Evolutionary conservation across 306 rosid species (phyloP).

Genomic region (Lablab purpureus): DNA sequence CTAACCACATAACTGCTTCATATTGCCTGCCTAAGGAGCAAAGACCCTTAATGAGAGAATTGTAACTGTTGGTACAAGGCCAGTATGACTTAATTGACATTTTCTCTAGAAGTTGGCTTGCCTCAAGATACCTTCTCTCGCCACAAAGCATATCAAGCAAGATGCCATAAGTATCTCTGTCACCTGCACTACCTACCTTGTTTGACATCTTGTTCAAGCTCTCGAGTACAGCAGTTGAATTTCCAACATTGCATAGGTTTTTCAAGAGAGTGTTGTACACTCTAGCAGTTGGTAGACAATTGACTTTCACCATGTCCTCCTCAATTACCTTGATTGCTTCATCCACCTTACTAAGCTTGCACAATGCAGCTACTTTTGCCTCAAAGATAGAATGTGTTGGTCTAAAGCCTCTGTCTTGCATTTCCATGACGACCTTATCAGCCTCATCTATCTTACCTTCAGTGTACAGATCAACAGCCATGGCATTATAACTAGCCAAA

Average conservation of each 20-base stretch:
- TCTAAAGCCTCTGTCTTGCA: slow-evolving; percentile 55
- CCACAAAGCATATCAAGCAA: slow-evolving; percentile 55
- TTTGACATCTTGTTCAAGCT: slow-evolving; percentile 60
- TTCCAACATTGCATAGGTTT: slow-evolving; percentile 46
- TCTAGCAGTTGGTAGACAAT: slow-evolving; percentile 53
- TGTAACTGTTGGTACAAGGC: slow-evolving; percentile 56
- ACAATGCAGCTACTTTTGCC: slow-evolving; percentile 62
- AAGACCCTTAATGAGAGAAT: slow-evolving; percentile 58
- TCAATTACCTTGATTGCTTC: slow-evolving; percentile 61
- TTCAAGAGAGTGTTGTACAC: slow-evolving; percentile 51
- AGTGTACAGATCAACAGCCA: slow-evolving; percentile 56
- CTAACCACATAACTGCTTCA: slow-evolving; percentile 67
- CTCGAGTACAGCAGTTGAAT: slow-evolving; percentile 39
- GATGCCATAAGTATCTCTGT: slow-evolving; percentile 51
- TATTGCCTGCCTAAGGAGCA: slow-evolving; percentile 56
- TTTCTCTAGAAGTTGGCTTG: slow-evolving; percentile 57
- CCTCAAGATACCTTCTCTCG: slow-evolving; percentile 54
- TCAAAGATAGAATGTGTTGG: slow-evolving; percentile 53
- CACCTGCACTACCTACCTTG: slow-evolving; percentile 45
- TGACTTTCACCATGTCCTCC: slow-evolving; percentile 54
- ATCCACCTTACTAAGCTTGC: slow-evolving; percentile 43
- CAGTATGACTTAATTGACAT: slow-evolving; percentile 62
- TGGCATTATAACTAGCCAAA: slow-evolving; percentile 58
- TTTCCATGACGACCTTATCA: slow-evolving; percentile 52
- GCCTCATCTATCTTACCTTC: slow-evolving; percentile 60